Percentiles rank a stretch among this genome's conserved stretches.
Conservation (phyloP, 441 rosid species). For the Biscutella laevigata region DNA sequence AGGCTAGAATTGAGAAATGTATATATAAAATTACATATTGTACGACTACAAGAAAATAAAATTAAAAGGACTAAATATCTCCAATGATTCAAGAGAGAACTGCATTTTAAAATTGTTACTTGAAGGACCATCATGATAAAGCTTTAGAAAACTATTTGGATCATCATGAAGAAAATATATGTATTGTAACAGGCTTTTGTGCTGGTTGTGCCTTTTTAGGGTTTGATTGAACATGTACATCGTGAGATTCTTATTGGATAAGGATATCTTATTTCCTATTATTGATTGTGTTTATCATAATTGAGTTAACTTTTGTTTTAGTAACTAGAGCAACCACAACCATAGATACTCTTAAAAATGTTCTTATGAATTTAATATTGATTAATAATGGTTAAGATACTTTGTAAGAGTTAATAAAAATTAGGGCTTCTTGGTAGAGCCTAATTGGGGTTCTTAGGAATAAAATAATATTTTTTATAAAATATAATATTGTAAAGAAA, state of each 20-base stretch:
- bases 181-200: constrained; percentile 15
- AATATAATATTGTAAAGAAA: too few relatives aligned
- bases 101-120: background rate
- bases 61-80: background rate
- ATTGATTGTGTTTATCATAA: background rate
- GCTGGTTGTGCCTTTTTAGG: background rate
- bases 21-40: background rate
- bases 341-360: too few relatives aligned
- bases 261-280: background rate
- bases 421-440: too few relatives aligned
- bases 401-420: too few relatives aligned
- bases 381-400: too few relatives aligned
- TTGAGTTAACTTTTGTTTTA: background rate
- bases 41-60: background rate
- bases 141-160: background rate
- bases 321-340: too few relatives aligned
- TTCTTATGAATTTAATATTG: too few relatives aligned
- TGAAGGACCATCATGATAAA: background rate
- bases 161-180: background rate
- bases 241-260: constrained; percentile 15
- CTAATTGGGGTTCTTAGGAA: too few relatives aligned
- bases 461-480: too few relatives aligned
- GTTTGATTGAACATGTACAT: constrained; percentile 10
- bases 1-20: background rate
- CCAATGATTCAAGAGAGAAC: background rate